phyloP scores from a whole-genome alignment of 2,329 filamentous ascomycete species.

The Colletotrichum sp. region DNA sequence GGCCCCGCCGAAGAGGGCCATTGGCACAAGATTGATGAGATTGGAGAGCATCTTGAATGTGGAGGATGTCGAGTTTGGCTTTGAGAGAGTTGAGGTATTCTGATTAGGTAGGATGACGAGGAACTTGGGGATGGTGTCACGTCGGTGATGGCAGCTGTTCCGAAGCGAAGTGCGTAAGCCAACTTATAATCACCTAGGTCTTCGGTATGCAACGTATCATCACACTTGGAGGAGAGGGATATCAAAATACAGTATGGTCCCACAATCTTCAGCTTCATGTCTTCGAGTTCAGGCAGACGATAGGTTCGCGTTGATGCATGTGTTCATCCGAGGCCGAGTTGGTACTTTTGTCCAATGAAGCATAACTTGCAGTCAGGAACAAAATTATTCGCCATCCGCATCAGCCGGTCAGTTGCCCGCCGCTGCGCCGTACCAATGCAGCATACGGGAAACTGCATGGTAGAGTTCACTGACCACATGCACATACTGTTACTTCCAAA shows the following conservation, averaged over 20 bases:
- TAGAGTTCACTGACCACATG: no score
- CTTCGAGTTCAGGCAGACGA: no score
- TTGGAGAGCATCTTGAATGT: not conserved
- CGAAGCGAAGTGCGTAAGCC: not conserved
- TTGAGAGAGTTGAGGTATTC: not conserved
- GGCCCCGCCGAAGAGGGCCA: not conserved
- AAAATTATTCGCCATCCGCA: no score
- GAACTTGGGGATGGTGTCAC: not conserved
- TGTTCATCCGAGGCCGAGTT: not conserved
- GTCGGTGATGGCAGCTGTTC: not conserved
- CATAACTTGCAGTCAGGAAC: no score
- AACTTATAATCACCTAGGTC: not conserved
- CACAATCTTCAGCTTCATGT: not conserved
- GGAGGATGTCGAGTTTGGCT: not conserved
- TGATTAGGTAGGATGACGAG: not conserved
- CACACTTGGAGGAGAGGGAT: not conserved
- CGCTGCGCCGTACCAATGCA: not conserved
- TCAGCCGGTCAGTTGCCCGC: not conserved
- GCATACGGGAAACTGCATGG: no score
- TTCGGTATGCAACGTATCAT: not conserved
- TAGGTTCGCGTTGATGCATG: not conserved
- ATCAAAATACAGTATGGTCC: fast-evolving
- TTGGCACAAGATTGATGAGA: not conserved
- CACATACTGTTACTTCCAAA: not conserved
- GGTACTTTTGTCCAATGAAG: no score